phyloP scores from a whole-genome alignment of 225 moss, liverwort and hornwort species.

The Neckera pumila region DNA sequence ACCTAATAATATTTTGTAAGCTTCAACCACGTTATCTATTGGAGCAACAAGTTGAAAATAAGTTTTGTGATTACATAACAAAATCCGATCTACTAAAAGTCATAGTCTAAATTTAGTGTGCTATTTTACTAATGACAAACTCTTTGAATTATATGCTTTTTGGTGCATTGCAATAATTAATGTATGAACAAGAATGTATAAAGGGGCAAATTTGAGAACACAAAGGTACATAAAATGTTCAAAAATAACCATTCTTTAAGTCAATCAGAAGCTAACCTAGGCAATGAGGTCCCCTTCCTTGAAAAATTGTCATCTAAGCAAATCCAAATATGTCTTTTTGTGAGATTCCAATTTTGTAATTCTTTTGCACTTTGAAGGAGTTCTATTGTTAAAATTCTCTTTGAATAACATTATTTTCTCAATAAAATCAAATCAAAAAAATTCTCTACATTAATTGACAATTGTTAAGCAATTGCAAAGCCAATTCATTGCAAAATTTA shows the following conservation, averaged over 20 bases:
- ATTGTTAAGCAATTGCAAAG: neutral
- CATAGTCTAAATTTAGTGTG: no score
- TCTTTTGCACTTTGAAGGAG: no score
- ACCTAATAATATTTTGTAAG: no score
- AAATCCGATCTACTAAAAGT: no score
- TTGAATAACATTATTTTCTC: no score
- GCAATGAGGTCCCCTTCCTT: neutral
- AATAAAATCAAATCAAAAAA: no score
- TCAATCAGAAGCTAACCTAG: no score
- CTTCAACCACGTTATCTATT: neutral
- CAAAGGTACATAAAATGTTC: neutral
- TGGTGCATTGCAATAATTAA: fast-evolving
- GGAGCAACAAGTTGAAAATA: neutral
- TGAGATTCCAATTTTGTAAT: neutral
- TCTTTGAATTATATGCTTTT: no score
- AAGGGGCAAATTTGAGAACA: no score
- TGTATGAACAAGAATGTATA: neutral
- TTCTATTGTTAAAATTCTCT: no score
- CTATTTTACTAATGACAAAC: neutral
- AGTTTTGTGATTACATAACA: neutral
- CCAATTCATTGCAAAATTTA: neutral
- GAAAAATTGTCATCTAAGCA: neutral
- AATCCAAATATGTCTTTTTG: neutral
- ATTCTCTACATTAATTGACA: neutral
- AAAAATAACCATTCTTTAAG: no score